phyloP scores from a whole-genome alignment of 2,329 filamentous ascomycete genomes.

The Zasmidium citrigriseum region DNA sequence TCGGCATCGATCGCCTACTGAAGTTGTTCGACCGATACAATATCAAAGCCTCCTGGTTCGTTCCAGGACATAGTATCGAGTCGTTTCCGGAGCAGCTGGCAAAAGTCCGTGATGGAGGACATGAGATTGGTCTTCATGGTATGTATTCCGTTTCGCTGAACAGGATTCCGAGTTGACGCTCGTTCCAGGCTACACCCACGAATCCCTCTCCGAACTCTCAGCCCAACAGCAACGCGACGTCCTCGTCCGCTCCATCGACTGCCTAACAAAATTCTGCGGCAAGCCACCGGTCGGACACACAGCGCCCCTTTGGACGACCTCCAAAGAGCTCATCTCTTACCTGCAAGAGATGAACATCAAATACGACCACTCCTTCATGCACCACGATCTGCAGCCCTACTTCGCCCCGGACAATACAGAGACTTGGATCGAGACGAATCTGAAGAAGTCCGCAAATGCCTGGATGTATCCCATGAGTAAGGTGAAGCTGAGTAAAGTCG shows the following conservation, averaged over 20 bases:
- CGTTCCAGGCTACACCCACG: constrained; percentile 37
- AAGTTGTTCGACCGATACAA: constrained; percentile 43
- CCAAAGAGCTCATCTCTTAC: constrained; percentile 39
- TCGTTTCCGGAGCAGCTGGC: constrained; percentile 52
- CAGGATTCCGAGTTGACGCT: no score
- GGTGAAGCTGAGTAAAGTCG: constrained; percentile 36
- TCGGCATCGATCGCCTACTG: constrained; percentile 43
- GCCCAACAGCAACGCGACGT: constrained; percentile 40
- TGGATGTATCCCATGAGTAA: constrained; percentile 44
- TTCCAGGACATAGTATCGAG: constrained; percentile 42
- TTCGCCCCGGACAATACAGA: constrained; percentile 30
- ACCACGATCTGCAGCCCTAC: constrained; percentile 48
- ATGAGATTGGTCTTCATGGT: constrained; percentile 46
- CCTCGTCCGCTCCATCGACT: constrained; percentile 39
- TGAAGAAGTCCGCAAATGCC: constrained; percentile 32
- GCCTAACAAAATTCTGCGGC: not conserved
- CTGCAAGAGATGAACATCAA: constrained; percentile 45
- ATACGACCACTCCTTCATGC: constrained; percentile 53
- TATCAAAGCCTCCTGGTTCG: constrained; percentile 34
- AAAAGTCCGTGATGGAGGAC: constrained; percentile 44
- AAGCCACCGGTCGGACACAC: constrained; percentile 41
- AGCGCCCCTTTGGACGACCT: constrained; percentile 45
- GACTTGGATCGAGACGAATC: constrained; percentile 35
- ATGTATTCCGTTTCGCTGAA: no score
- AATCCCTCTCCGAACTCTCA: constrained; percentile 35